Evolutionary conservation across 495 filamentous ascomycete genomes (phyloP), one percentile per base, ranked within the genome.

Genomic region (Hypoxylon perforatum): DNA sequence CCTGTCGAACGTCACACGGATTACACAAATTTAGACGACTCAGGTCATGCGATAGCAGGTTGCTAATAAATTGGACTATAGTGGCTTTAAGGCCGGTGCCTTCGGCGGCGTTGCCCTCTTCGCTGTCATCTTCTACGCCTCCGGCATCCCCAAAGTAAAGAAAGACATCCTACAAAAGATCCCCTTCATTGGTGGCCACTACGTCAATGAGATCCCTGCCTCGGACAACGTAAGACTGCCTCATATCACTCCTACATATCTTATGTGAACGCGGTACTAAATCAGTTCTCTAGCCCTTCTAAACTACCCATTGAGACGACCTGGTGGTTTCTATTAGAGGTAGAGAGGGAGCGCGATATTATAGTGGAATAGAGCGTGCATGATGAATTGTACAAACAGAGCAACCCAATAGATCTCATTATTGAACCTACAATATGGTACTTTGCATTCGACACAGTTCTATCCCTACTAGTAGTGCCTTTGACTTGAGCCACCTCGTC

Each of bases 111-210:
- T 84, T 35, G 85, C 81, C 47, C 80, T 85, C 57, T 79, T 87
- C 69, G 78, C 80, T 68, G 81, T 85, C 56, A 78, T 89, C 65
- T 88, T 77, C 80, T 86, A 81, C 74, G 83, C 86, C 71, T 85
- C 85, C 21, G 86, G 85, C 55, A 83, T 89, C 23, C 87, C 87
- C 41, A 69, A 72, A 30, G 78, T 89, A 58, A 71, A 82, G 69
- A 57, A 69, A 17, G 87, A 89, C 63, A 82, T 89, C 72, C 76
- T 85, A n/a, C 71, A 87, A 80, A 85, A 84, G 70, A 49, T 88
- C 11, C 87, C 87, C 30, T 60, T 84, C 55, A 47, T 88, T 38
- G 81, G 79, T 28, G 52, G 69, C 33, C 77, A 78, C 73, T 89
- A 78, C 67, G 57, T 76, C 61, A 72, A 79, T 47, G 77, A 86